Percentiles rank a stretch among this genome's conserved stretches.
Evolutionary conservation across 2,329 filamentous ascomycete species (phyloP).

Genomic region (Huntiella moniliformis): DNA sequence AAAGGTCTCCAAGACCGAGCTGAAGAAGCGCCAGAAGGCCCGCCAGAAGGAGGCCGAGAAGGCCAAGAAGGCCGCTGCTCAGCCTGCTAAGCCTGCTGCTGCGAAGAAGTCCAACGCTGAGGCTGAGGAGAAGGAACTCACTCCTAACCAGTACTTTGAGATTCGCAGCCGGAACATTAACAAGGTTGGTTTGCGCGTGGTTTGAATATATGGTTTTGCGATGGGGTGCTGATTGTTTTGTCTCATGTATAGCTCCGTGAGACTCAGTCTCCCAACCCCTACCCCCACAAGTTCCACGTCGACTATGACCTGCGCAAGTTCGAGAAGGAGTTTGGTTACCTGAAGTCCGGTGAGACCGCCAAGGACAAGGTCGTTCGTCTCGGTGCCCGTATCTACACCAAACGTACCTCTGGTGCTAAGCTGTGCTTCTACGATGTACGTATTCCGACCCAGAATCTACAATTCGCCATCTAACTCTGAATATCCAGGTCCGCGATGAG

Average conservation of each 20-base stretch:
- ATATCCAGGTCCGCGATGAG: constrained; percentile 31
- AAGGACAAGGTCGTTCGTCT: constrained; percentile 59
- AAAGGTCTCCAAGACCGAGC: constrained; percentile 60
- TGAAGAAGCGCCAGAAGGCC: constrained; percentile 93
- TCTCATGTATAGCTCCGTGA: constrained; percentile 32
- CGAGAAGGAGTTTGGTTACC: constrained; percentile 52
- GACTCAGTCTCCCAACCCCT: constrained; percentile 60
- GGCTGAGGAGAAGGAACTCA: constrained; percentile 35
- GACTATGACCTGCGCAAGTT: constrained; percentile 71
- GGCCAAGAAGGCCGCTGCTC: constrained; percentile 59
- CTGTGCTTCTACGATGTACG: constrained; percentile 68
- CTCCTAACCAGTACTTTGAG: constrained; percentile 68
- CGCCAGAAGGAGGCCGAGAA: constrained; percentile 76
- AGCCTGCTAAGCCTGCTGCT: constrained; percentile 38
- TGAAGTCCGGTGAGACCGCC: constrained; percentile 75
- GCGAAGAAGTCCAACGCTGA: constrained; percentile 63
- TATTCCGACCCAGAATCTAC: background rate
- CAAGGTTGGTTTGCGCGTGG: constrained; percentile 21
- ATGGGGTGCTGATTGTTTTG: background rate
- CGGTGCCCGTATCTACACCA: constrained; percentile 76
- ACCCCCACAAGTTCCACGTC: constrained; percentile 84
- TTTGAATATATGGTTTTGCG: background rate
- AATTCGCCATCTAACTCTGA: background rate
- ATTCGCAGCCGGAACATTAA: constrained; percentile 73
- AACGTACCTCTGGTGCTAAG: constrained; percentile 65